phyloP scores from a whole-genome alignment of 192 early-diverging fungal genomes.

The Gigaspora rosea region DNA sequence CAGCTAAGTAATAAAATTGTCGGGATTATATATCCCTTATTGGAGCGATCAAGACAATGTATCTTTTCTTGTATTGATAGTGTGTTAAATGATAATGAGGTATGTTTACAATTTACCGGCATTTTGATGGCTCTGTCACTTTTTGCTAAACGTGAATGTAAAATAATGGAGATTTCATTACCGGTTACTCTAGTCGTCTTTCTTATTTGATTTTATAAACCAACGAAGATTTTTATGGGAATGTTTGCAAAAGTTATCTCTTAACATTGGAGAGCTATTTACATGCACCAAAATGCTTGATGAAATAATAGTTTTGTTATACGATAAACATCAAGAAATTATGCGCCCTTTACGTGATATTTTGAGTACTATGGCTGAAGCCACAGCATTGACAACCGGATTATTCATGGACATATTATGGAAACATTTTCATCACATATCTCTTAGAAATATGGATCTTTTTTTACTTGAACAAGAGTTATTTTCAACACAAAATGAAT shows the following conservation, averaged over 20 bases:
- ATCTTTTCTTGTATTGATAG: no score
- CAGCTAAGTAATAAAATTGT: conserved; percentile 50
- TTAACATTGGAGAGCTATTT: conserved; percentile 58
- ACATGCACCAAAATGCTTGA: conserved; percentile 50
- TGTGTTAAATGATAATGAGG: no score
- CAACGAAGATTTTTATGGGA: conserved; percentile 56
- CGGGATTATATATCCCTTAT: conserved; percentile 47
- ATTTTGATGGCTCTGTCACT: no score
- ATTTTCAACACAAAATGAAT: conserved; percentile 17
- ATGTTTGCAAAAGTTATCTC: conserved; percentile 35
- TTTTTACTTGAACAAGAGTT: conserved; percentile 48
- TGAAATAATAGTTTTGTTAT: conserved; percentile 35
- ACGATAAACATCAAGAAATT: conserved; percentile 2
- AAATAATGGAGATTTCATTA: no score
- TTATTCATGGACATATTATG: conserved; percentile 56
- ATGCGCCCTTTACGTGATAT: conserved; percentile 30
- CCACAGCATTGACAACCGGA: conserved; percentile 44
- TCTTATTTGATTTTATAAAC: conserved; percentile 52
- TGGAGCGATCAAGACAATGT: conserved; percentile 27
- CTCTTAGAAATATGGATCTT: conserved; percentile 45
- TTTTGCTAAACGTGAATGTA: no score
- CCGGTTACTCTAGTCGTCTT: no score
- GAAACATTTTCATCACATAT: conserved; percentile 55
- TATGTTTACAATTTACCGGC: no score
- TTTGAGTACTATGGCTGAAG: conserved; percentile 37